Evolutionary conservation across 2,329 filamentous ascomycete genomes (phyloP).

Genomic region (Pseudopithomyces chartarum): DNA sequence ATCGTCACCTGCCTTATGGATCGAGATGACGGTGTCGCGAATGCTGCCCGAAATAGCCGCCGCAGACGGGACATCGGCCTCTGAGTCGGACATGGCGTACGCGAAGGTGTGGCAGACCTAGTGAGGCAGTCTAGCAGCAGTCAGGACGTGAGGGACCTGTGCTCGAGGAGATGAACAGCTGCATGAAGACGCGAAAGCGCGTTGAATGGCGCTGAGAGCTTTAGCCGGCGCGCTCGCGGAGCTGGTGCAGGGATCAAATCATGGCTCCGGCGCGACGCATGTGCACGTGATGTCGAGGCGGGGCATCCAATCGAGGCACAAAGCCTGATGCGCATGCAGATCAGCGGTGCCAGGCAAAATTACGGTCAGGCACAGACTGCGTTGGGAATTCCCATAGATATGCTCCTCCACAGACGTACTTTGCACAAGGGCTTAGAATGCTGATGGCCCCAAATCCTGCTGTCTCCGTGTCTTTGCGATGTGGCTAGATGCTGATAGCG

Average conservation of each 20-base stretch:
- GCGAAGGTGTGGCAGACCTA: background rate
- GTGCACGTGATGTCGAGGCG: background rate
- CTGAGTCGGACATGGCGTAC: constrained; percentile 38
- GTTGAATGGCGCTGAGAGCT: constrained; percentile 1
- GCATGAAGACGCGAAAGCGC: background rate
- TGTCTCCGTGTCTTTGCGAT: background rate
- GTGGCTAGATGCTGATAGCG: constrained; percentile 4
- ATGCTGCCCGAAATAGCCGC: constrained; percentile 47
- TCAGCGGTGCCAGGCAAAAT: background rate
- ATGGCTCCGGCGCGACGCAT: background rate
- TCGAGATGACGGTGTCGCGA: constrained; percentile 46
- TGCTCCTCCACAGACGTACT: background rate
- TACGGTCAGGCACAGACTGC: constrained; percentile 3
- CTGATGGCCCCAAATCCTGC: background rate
- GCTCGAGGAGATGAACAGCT: no score
- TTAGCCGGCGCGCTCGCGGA: background rate
- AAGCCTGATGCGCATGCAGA: constrained; percentile 1
- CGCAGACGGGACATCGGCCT: constrained; percentile 39
- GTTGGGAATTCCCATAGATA: no score
- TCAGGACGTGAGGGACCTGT: background rate
- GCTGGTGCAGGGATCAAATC: no score
- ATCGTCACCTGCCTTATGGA: constrained; percentile 48
- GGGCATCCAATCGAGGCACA: background rate
- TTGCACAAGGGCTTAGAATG: background rate
- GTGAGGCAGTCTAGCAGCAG: no score